phyloP scores from a whole-genome alignment of 331 rosid species.

The Dryas integrifolia region DNA sequence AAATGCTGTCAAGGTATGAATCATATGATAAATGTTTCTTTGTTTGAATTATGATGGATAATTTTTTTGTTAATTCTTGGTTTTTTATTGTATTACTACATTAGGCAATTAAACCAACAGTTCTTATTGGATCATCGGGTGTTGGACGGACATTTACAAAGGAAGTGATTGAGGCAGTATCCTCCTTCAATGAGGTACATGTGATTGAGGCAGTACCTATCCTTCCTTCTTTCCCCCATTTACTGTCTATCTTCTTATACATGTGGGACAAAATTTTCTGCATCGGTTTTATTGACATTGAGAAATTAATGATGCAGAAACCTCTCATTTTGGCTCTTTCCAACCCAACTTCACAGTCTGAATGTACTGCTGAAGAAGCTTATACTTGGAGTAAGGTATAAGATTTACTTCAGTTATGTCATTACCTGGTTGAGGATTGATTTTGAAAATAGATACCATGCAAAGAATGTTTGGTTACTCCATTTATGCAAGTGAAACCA shows the following conservation, averaged over 20 bases:
- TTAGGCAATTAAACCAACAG: conserved; percentile 89
- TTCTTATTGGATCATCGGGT: conserved; percentile 92
- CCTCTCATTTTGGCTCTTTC: conserved; percentile 96
- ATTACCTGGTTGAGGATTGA: neutral
- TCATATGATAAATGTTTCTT: neutral
- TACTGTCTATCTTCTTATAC: neutral
- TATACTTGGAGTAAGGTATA: conserved; percentile 85
- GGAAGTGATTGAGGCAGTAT: conserved; percentile 79
- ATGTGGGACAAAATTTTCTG: neutral
- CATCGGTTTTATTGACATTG: conserved; percentile 10
- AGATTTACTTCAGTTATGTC: neutral
- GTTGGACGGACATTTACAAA: conserved; percentile 83
- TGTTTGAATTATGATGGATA: neutral
- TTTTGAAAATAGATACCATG: neutral
- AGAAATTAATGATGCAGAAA: conserved; percentile 59
- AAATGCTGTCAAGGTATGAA: conserved; percentile 78
- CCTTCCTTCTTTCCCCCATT: conserved; percentile 8
- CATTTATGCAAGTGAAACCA: neutral
- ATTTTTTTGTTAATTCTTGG: neutral
- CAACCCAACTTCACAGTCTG: conserved; percentile 94
- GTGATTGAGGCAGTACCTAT: conserved; percentile 72
- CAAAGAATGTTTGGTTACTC: neutral
- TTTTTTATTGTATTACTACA: conserved; percentile 12
- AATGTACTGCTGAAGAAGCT: conserved; percentile 99
- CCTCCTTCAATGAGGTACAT: conserved; percentile 73